Evolutionary conservation across 257 asterid genomes (phyloP), one percentile per base, ranked within the genome.

Genomic region (Gardenia jasminoides): DNA sequence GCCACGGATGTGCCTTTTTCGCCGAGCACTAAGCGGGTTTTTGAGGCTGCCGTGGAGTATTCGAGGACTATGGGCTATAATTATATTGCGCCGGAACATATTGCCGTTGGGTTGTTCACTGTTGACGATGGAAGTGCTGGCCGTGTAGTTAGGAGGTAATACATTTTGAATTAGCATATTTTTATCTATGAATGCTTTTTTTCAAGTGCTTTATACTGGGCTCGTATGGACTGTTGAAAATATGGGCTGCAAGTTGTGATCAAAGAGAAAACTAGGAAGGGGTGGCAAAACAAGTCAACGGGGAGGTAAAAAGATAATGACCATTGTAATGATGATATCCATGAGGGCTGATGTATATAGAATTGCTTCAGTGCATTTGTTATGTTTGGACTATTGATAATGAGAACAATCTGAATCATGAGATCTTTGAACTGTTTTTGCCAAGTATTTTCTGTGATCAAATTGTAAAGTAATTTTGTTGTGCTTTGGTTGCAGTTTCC

Each of bases 41-140:
- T 96, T 77, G 98, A 96, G 89, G 98, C 98, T n/a, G 98, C 98
- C 0, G 97, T 91, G 17, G 99, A 93, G 91, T 96, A 92, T 86
- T 96, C 99, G 11, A 91, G 78, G 91, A 87, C 92, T 19, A 86
- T 89, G 94, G 99, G 97, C 56, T 83, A 93, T 76, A 93, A 93
- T 89, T 96, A 85, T 81, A 92, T 96, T 36, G 92, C 97, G 7
- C 99, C 98, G 0, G 99, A 96, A 84, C 99, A 93, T 84, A 90
- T 96, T 43, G 97, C 97, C 10, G 85, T 93, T 64, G 99, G 99
- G 20, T 86, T 96, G 90, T 89, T 96, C 79, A 92, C 96, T 0
- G 97, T 90, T 73, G 97, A 93, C 84, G 98, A 96, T 88, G 99
- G 97, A 64, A 90, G 85, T 81, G 96, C 92, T 30, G 83, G 74